Evolutionary conservation across 306 rosid genomes (phyloP), one percentile per base, ranked within the genome.

Genomic region (Gynostemma pentaphyllum): DNA sequence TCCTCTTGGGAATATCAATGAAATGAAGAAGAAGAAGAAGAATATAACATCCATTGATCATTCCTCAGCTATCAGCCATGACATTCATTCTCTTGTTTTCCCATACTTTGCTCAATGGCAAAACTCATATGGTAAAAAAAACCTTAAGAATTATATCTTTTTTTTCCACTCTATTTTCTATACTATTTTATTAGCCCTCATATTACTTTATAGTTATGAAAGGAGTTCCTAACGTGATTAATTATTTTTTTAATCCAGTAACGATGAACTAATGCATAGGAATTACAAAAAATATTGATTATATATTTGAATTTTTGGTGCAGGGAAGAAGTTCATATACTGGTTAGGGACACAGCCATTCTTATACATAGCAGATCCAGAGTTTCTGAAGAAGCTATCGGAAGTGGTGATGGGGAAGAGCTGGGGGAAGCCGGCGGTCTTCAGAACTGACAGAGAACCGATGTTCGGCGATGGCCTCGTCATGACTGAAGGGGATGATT

Each of bases 261-360:
- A n/a, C n/a, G n/a, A n/a, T n/a, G n/a, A n/a, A n/a, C n/a, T n/a
- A n/a, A n/a, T n/a, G n/a, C n/a, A n/a, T n/a, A n/a, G n/a, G n/a
- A n/a, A n/a, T n/a, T n/a, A n/a, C n/a, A n/a, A n/a, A n/a, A n/a
- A n/a, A n/a, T n/a, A n/a, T n/a, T n/a, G n/a, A n/a, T 47, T 8
- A 0, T 18, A 18, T 44, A 44, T 44, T 0, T 7, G 23, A n/a
- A 46, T 46, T 27, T 63, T 2, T 23, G 68, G 0, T 74, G 62
- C 75, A 89, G 96, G 96, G 62, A 85, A 89, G 21, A 69, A 78
- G 40, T 89, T 81, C 22, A 52, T 89, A 13, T 89, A 89, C 47
- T 89, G 94, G 96, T 68, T 89, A 14, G 96, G 96, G 10, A 81
- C 95, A 45, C 90, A 89, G 73, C 96, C 96, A 5, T 89, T 89